These are phyloP conservation scores for Metschnikowia arizonensis DNA, from an alignment of 805 yeast species.

Conservation along the genomic window DNA sequence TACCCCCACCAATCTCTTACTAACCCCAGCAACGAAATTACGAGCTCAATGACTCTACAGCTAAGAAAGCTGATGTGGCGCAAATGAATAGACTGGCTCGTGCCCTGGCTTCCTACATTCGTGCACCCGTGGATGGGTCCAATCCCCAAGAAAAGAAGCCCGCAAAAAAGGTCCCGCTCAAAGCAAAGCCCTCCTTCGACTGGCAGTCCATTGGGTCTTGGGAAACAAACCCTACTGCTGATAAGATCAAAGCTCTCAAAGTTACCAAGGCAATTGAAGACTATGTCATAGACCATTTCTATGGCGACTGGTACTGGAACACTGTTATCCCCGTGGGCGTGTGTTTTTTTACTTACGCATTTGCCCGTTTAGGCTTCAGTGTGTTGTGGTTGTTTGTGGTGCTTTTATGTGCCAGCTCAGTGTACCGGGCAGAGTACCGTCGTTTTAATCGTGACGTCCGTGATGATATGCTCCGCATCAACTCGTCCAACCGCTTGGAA, in stretches of 20 bases:
- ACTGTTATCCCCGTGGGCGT: conserved; percentile 61
- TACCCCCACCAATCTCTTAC: not conserved
- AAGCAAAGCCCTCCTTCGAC: conserved; percentile 27
- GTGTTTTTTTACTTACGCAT: conserved; percentile 66
- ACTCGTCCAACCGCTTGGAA: conserved; percentile 61
- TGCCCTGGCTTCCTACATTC: conserved; percentile 12
- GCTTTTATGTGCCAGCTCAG: conserved; percentile 57
- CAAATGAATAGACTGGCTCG: conserved; percentile 12
- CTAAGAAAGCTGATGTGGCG: conserved; percentile 17
- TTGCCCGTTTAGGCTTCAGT: conserved; percentile 63
- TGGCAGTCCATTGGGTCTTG: conserved; percentile 41
- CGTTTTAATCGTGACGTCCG: conserved; percentile 70
- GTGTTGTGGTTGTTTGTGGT: conserved; percentile 59
- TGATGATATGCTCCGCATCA: conserved; percentile 68
- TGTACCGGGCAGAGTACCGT: conserved; percentile 68
- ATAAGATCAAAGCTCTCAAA: conserved; percentile 25
- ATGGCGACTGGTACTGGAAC: conserved; percentile 71
- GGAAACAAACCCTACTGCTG: conserved; percentile 23
- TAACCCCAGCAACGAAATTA: conserved; percentile 10
- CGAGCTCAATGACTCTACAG: conserved; percentile 15
- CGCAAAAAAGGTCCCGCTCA: not conserved
- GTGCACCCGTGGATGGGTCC: conserved; percentile 15
- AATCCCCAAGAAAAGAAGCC: not conserved
- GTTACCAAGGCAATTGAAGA: conserved; percentile 42
- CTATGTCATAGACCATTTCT: conserved; percentile 64